Base-by-base conservation (phyloP, 768 basidiomycete species). In the Termitomyces heimii region DNA sequence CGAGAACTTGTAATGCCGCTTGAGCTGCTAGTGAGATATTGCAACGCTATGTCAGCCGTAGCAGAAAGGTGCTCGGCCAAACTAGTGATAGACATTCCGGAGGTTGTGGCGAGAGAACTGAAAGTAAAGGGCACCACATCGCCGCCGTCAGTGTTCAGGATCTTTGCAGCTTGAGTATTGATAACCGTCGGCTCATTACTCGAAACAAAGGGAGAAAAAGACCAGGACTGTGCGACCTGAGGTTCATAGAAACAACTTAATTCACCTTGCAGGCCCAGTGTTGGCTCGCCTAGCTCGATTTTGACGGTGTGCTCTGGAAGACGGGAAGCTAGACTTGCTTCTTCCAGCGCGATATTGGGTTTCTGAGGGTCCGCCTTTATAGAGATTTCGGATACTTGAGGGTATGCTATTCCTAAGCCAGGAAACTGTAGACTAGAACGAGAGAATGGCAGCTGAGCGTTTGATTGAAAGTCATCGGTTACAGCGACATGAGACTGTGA, bases 401-500 rank as follows among this genome's bases (percentile, higher is more conserved):
- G 61, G 44, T 54, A 59, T 4, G 43, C 40, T 45, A 62, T 59
- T 26, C 58, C 61, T 45, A 62, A 39, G 20, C 61, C 58, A 56
- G 57, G 29, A 31, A 66, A 52, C 9, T 68, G 64, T 8, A 66
- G 28, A 18, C 71, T 69, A 48, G 69, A 58, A 16, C 68, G 66
- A 47, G 67, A 54, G 13, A 47, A 46, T 31, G 61, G 34, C 18
- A 44, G 32, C 55, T 58, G 56, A 48, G 60, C 67, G 57, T 74
- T 77, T 37, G 75, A 73, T 57, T 75, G 74, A 56, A 72, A 74
- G 31, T 74, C 71, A 46, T 66, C 63, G 39, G 55, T 52, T 18
- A 34, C 42, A 43, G 65, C 65, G 34, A 61, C 49, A 50, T 55
- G 60, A 52, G 63, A 57, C 56, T 26, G 56, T 58, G 55, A 58